Percentiles rank a stretch among this genome's conserved stretches.
phyloP scores from a whole-genome alignment of 2,329 filamentous ascomycete genomes.

The Sclerotinia minor region DNA sequence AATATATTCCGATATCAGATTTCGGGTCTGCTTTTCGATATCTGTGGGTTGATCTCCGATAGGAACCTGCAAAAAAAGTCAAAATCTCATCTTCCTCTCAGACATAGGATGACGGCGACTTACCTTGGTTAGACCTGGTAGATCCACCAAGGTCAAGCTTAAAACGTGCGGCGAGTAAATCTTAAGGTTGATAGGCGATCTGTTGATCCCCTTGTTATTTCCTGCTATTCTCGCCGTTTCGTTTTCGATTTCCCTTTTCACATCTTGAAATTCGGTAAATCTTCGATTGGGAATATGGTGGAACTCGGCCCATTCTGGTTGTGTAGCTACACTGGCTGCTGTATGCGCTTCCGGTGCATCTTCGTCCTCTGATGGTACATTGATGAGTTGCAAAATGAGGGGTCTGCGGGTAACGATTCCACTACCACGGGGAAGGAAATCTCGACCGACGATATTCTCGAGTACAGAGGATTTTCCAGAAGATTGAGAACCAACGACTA shows the following conservation, averaged over 20 bases:
- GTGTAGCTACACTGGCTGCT: slow-evolving; percentile 67
- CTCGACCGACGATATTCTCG: slow-evolving; percentile 96
- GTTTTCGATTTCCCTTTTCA: slow-evolving; percentile 95
- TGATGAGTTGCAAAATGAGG: slow-evolving; percentile 96
- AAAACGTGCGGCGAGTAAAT: slow-evolving; percentile 97
- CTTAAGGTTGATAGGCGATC: slow-evolving; percentile 96
- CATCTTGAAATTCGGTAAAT: slow-evolving; percentile 88
- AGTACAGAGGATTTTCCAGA: slow-evolving; percentile 98
- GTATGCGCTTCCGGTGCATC: slow-evolving; percentile 74
- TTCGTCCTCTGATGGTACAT: slow-evolving; percentile 69
- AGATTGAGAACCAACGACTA: slow-evolving; percentile 97
- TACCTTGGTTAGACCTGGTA: slow-evolving; percentile 94
- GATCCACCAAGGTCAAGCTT: slow-evolving; percentile 92
- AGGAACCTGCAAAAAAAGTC: slow-evolving; percentile 62
- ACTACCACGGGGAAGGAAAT: slow-evolving; percentile 93
- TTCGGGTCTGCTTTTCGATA: slow-evolving; percentile 97
- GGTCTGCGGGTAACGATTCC: slow-evolving; percentile 95
- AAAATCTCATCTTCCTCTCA: slow-evolving; percentile 24
- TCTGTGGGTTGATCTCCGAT: slow-evolving; percentile 97
- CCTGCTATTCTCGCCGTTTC: slow-evolving; percentile 94
- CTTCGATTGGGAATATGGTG: slow-evolving; percentile 88
- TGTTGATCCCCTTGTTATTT: slow-evolving; percentile 97
- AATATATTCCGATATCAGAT: slow-evolving; percentile 96
- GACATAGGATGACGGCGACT: slow-evolving; percentile 27
- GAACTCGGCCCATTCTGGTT: slow-evolving; percentile 87